phyloP scores from a whole-genome alignment of 176 grass and related monocot species.

The Musa acuminata region DNA sequence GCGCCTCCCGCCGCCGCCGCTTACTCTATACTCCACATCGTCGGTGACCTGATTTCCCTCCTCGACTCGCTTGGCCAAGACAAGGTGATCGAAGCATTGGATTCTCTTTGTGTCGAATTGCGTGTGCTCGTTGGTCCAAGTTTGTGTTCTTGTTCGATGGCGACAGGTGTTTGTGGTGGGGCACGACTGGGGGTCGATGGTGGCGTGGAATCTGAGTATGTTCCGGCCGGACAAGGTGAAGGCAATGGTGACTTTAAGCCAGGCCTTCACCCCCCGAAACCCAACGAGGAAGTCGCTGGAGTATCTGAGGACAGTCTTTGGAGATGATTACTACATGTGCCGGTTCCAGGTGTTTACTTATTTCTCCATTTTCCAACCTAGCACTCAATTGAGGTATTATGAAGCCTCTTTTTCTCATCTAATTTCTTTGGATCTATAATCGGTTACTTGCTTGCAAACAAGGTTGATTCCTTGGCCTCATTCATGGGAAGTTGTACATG shows the following conservation, averaged over 20 bases:
- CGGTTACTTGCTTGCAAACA: no score
- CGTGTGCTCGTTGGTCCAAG: not conserved
- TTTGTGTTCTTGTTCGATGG: not conserved
- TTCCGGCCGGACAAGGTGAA: constrained; percentile 19
- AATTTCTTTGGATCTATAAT: no score
- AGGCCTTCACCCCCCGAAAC: not conserved
- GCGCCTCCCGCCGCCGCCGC: not conserved
- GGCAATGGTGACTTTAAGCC: constrained; percentile 3
- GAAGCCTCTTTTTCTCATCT: no score
- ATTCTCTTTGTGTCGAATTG: not conserved
- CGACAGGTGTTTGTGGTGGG: constrained; percentile 7
- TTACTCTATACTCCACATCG: constrained; percentile 4
- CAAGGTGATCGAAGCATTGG: not conserved
- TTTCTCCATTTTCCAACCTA: not conserved
- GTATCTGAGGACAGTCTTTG: not conserved
- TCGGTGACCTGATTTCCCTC: constrained; percentile 10
- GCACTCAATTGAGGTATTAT: no score
- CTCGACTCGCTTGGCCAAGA: constrained; percentile 12
- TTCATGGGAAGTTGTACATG: no score
- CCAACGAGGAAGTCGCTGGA: not conserved
- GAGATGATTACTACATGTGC: constrained; percentile 14
- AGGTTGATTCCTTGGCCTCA: no score
- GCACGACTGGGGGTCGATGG: constrained; percentile 14
- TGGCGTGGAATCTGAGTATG: constrained; percentile 3
- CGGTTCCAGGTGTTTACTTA: not conserved